These are phyloP conservation scores for Ophiobolus disseminans DNA, from an alignment of 2,329 filamentous ascomycete genomes.

Conservation along the genomic window DNA sequence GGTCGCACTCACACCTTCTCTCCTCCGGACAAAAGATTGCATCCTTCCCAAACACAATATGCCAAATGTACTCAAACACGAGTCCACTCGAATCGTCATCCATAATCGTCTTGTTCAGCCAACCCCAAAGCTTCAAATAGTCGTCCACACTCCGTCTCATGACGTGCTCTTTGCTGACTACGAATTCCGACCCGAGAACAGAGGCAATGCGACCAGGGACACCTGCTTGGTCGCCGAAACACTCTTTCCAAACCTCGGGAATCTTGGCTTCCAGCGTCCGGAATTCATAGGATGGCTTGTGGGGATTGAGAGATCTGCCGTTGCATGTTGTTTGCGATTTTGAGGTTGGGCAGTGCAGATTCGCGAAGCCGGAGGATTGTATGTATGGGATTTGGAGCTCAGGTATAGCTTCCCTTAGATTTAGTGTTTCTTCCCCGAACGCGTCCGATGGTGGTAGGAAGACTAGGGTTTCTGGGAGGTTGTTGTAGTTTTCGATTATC, in stretches of 20 bases:
- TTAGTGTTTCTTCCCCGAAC: not conserved
- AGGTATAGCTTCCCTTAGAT: slow-evolving; percentile 10
- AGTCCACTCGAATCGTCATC: slow-evolving; percentile 33
- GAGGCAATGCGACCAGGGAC: slow-evolving; percentile 54
- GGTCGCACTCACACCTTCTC: slow-evolving; percentile 31
- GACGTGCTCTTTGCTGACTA: slow-evolving; percentile 39
- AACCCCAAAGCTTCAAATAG: slow-evolving; percentile 36
- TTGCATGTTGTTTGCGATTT: slow-evolving; percentile 44
- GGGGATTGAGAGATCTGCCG: slow-evolving; percentile 41
- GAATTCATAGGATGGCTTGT: slow-evolving; percentile 25
- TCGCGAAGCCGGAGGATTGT: slow-evolving; percentile 48
- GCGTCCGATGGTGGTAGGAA: slow-evolving; percentile 24
- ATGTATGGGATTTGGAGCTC: slow-evolving; percentile 48
- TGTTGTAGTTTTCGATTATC: slow-evolving; percentile 32
- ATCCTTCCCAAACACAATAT: slow-evolving; percentile 32
- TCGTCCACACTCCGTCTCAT: slow-evolving; percentile 32
- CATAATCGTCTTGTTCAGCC: slow-evolving; percentile 33
- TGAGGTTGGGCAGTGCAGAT: slow-evolving; percentile 45
- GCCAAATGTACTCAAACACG: slow-evolving; percentile 37
- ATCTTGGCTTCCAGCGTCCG: slow-evolving; percentile 34
- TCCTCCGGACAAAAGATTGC: slow-evolving; percentile 32
- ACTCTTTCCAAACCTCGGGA: slow-evolving; percentile 51
- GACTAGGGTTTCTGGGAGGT: slow-evolving; percentile 23
- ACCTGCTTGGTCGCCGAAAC: slow-evolving; percentile 46
- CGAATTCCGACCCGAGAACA: slow-evolving; percentile 53